Evolutionary conservation across 2,329 filamentous ascomycete species (phyloP), one percentile per base, ranked within the genome.

Genomic region (Verticillium nubilum): DNA sequence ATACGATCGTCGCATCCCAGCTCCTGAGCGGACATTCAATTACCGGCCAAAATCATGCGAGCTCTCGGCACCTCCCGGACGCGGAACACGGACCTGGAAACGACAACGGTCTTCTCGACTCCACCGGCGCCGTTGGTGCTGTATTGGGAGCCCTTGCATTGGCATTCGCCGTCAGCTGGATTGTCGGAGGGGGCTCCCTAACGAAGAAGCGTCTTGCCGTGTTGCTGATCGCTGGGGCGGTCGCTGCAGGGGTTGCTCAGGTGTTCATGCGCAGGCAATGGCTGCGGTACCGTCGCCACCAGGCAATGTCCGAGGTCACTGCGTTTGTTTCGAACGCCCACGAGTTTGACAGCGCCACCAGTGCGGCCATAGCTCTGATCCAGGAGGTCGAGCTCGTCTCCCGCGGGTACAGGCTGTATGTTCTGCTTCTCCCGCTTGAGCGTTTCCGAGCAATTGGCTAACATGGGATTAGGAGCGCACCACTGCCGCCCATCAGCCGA

Each of bases 351-450:
- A 85, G 87, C 47, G 88, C 88, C 25, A 87, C 85, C 47, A 87
- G 87, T 42, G 89, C 91, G 31, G 89, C 91, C 2, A 79, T 97
- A 59, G 86, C 89, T 37, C 83, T 97, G 61, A 88, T 97, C 63
- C 93, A 97, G 72, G 93, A 97, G 74, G 92, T 97, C n/a, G 93
- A 97, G 76, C 81, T 97, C 31, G 92, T 97, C 27, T 96, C 93
- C 29, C 86, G 93, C 66, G 93, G 93, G 25, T 97, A 96, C 73
- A 84, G 91, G 75, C 81, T 97, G 86, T 92, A 74, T 73, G 87
- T 77, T 55, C 53, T 25, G 26, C 9, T 1, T 37, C 27, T 29
- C 17, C 52, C 50, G 26, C 15, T 3, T 50, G 6, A 27, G 25
- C 33, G 10, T 26, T 52, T 35, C 9, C 31, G n/a, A 29, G 54